Evolutionary conservation across 257 asterid species (phyloP).

Genomic region (Nicotiana undulata): DNA sequence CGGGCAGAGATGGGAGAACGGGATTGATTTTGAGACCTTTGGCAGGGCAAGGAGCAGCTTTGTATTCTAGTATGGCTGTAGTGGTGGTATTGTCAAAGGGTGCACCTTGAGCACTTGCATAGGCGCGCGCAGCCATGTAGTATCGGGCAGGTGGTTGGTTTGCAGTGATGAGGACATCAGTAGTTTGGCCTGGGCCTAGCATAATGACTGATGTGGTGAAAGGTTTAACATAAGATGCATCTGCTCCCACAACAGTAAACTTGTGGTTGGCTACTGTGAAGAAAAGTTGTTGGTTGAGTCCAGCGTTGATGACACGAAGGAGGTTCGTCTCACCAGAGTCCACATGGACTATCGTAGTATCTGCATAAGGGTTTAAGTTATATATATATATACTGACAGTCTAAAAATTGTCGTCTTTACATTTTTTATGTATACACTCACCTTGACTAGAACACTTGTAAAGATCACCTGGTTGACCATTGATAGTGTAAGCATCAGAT

Average conservation of each 20-base stretch:
- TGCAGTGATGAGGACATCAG: constrained; percentile 73
- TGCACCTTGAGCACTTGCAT: constrained; percentile 76
- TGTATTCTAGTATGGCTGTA: constrained; percentile 78
- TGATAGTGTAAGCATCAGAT: constrained; percentile 83
- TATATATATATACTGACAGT: background rate
- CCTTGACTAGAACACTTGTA: constrained; percentile 76
- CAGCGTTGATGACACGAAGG: constrained; percentile 65
- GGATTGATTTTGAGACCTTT: constrained; percentile 39
- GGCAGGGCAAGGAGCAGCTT: constrained; percentile 43
- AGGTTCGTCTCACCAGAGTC: constrained; percentile 66
- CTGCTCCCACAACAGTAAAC: constrained; percentile 86
- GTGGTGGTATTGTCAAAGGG: constrained; percentile 90
- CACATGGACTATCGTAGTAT: constrained; percentile 44
- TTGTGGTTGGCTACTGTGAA: constrained; percentile 74
- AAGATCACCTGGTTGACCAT: constrained; percentile 95
- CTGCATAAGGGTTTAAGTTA: constrained; percentile 27
- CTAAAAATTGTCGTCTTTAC: background rate
- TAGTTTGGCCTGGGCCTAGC: constrained; percentile 96
- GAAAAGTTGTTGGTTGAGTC: constrained; percentile 83
- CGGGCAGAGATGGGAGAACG: constrained; percentile 46
- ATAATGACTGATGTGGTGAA: constrained; percentile 74
- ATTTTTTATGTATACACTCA: background rate
- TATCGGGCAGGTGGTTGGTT: constrained; percentile 64
- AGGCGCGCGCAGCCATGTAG: constrained; percentile 87
- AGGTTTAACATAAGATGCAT: constrained; percentile 73